Conservation (phyloP, 306 rosid genomes). For the Cucurbita moschata region DNA sequence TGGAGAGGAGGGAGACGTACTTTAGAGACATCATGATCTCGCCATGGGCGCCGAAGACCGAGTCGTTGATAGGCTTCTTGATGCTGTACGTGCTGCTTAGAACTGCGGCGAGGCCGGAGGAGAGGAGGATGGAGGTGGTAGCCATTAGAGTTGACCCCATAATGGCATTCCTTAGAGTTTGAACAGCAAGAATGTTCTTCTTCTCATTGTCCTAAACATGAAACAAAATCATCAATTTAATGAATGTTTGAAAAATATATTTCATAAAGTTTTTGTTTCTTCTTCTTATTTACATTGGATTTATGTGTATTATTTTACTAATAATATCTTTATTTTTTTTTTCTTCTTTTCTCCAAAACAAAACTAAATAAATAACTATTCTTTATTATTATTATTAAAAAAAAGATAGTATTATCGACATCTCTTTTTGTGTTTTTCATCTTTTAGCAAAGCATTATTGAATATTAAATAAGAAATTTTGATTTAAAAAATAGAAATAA, state of each 20-base stretch:
- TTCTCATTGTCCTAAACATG: conserved; percentile 18
- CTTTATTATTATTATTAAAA: too few species aligned
- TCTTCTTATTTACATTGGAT: too few species aligned
- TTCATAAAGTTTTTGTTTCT: too few species aligned
- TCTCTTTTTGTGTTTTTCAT: too few species aligned
- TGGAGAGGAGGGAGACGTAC: conserved; percentile 14
- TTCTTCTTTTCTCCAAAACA: too few species aligned
- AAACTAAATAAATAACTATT: too few species aligned
- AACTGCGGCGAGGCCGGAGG: conserved; percentile 18
- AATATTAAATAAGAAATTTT: too few species aligned
- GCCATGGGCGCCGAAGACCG: conserved; percentile 16
- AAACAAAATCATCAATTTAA: neutral
- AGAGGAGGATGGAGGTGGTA: conserved; percentile 23
- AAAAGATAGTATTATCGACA: too few species aligned
- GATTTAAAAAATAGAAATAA: too few species aligned
- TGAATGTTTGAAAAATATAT: neutral
- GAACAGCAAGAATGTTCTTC: conserved; percentile 27
- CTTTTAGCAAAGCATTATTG: too few species aligned
- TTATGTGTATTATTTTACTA: too few species aligned
- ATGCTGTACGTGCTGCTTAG: conserved; percentile 27
- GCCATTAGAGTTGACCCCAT: conserved; percentile 39
- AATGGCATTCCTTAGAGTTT: conserved; percentile 25
- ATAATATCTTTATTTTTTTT: too few species aligned
- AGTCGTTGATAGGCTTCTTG: conserved; percentile 12
- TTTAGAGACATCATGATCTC: conserved; percentile 20